Conservation (phyloP, 139 green algal species). For the Pedinophyceae sp. region DNA sequence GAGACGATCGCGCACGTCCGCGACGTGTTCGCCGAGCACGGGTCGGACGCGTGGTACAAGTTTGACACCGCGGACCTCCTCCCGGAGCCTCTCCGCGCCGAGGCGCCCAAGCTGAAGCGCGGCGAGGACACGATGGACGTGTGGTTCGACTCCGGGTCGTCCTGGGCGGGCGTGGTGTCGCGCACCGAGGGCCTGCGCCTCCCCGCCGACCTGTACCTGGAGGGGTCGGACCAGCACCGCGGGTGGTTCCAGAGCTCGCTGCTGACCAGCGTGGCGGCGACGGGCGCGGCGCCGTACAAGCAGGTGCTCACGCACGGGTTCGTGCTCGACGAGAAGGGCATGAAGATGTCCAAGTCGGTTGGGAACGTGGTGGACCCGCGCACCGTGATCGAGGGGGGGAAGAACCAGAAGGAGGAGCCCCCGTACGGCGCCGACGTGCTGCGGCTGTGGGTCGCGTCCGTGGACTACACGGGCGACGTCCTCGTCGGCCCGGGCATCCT, state of each 20-base stretch:
- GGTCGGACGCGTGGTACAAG: conserved; percentile 74
- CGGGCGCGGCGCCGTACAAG: conserved; percentile 43
- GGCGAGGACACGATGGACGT: conserved; percentile 99
- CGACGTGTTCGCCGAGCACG: conserved; percentile 40
- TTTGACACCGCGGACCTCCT: conserved; percentile 63
- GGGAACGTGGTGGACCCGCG: conserved; percentile 90
- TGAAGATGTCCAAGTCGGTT: conserved; percentile 87
- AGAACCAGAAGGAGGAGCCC: conserved; percentile 78
- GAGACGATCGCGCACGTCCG: conserved; percentile 73
- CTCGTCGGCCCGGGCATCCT: conserved; percentile 61
- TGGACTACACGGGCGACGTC: conserved; percentile 91
- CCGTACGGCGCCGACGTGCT: conserved; percentile 86
- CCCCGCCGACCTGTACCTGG: conserved; percentile 93
- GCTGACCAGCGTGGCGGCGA: conserved; percentile 80
- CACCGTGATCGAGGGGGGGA: conserved; percentile 71
- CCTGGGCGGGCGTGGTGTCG: conserved; percentile 73
- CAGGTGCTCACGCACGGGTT: conserved; percentile 88
- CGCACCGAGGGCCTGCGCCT: conserved; percentile 30
- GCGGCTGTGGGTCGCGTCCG: conserved; percentile 83
- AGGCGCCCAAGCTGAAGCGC: conserved; percentile 16
- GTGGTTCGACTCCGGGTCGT: conserved; percentile 91
- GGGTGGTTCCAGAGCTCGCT: conserved; percentile 96
- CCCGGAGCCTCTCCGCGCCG: conserved; percentile 32
- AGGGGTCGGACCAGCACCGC: conserved; percentile 93
- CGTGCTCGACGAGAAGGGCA: conserved; percentile 74